Evolutionary conservation across 352 stramenopile genomes (phyloP).

Genomic region (Pythium plurisporium): DNA sequence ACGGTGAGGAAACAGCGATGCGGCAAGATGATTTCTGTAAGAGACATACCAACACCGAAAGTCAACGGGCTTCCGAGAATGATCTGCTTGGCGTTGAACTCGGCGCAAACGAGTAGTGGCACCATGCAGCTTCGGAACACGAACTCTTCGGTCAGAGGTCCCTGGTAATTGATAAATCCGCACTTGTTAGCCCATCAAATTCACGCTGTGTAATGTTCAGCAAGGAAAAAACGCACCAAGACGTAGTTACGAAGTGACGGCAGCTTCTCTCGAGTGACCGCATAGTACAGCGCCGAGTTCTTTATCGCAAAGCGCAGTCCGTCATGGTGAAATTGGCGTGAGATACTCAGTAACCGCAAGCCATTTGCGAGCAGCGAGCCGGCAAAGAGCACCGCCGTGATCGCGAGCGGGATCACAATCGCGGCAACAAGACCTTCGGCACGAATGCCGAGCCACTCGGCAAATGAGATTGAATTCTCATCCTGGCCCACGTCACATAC

Average conservation of each 20-base stretch:
- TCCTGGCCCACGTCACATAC: slow-evolving; percentile 30
- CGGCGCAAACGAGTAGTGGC: slow-evolving; percentile 79
- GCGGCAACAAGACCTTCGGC: slow-evolving; percentile 51
- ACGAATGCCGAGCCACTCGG: slow-evolving; percentile 79
- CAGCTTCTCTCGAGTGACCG: slow-evolving; percentile 63
- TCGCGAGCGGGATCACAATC: slow-evolving; percentile 52
- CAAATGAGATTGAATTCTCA: slow-evolving; percentile 75
- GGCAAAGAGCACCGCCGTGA: slow-evolving; percentile 74
- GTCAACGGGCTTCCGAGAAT: slow-evolving; percentile 88
- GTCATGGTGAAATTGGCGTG: slow-evolving; percentile 69
- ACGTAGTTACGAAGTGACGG: slow-evolving; percentile 82
- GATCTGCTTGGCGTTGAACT: slow-evolving; percentile 80
- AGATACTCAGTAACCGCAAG: slow-evolving; percentile 71
- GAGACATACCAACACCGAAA: slow-evolving; percentile 92
- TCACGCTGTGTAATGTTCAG: too few species aligned
- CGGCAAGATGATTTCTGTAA: too few species aligned
- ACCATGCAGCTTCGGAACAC: slow-evolving; percentile 95
- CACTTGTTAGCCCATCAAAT: too few species aligned
- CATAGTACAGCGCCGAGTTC: slow-evolving; percentile 79
- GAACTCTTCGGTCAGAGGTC: slow-evolving; percentile 93
- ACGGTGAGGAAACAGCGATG: not conserved
- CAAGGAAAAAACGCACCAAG: slow-evolving; percentile 36
- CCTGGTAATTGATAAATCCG: slow-evolving; percentile 58
- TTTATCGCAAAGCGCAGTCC: slow-evolving; percentile 77
- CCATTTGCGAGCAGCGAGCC: slow-evolving; percentile 70